Evolutionary conservation across 129 eudicot species (phyloP).

Genomic region (Artemisia tridentata): DNA sequence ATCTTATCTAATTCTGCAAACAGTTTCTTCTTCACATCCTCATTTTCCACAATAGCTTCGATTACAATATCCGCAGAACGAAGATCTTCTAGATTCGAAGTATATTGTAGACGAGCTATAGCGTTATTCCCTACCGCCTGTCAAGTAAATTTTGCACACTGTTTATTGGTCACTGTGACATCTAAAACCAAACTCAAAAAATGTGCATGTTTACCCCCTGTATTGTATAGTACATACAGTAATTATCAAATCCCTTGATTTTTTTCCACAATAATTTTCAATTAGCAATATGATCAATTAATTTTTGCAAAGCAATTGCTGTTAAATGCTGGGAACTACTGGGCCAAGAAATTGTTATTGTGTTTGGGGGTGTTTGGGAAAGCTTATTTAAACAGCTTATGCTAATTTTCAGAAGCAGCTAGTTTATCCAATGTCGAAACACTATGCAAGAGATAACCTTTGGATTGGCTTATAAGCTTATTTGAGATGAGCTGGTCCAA

Average conservation of each 20-base stretch:
- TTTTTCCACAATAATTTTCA: too few species aligned
- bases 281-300: neutral
- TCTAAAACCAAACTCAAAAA: neutral
- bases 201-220: neutral
- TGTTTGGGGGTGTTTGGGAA: neutral
- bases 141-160: slow-evolving; percentile 16
- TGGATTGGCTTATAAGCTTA: neutral
- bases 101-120: slow-evolving; percentile 44
- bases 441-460: neutral
- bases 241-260: too few species aligned
- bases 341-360: neutral
- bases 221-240: neutral
- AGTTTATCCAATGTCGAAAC: too few species aligned
- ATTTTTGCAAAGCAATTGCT: neutral
- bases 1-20: slow-evolving; percentile 58
- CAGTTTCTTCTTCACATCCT: slow-evolving; percentile 77
- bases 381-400: neutral
- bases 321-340: neutral
- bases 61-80: slow-evolving; percentile 68
- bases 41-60: slow-evolving; percentile 93
- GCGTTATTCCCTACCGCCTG: slow-evolving; percentile 60
- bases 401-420: neutral
- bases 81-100: slow-evolving; percentile 73
- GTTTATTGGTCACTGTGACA: neutral
- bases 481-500: neutral